Conservation (phyloP, 2,329 filamentous ascomycete genomes). For the Dactylellina cionopaga region DNA sequence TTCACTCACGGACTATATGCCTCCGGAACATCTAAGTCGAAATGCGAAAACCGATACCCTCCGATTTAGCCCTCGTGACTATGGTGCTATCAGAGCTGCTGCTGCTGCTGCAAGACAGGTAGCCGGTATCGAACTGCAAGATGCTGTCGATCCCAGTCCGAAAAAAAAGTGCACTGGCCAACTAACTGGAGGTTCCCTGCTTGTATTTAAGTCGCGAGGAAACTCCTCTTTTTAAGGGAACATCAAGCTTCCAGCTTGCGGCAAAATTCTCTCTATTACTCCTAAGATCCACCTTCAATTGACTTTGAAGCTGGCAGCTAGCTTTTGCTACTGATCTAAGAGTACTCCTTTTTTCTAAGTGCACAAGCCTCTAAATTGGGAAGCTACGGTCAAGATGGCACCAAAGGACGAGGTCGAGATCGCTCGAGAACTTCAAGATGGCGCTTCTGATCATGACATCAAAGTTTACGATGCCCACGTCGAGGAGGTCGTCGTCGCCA, state of each 20-base stretch:
- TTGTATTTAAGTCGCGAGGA: conserved; percentile 32
- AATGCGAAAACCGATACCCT: conserved; percentile 22
- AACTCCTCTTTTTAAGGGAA: conserved; percentile 8
- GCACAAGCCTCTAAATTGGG: neutral
- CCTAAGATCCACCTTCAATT: conserved; percentile 35
- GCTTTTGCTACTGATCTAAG: conserved; percentile 7
- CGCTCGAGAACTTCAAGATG: conserved; percentile 57
- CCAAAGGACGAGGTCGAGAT: conserved; percentile 52
- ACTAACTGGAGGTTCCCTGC: conserved; percentile 27
- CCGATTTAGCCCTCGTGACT: conserved; percentile 40
- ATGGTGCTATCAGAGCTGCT: conserved; percentile 20
- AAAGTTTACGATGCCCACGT: conserved; percentile 57
- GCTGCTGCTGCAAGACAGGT: conserved; percentile 6
- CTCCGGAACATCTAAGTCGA: conserved; percentile 30
- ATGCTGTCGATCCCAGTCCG: conserved; percentile 26
- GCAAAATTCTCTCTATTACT: conserved; percentile 13
- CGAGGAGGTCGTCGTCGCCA: conserved; percentile 63
- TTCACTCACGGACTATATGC: conserved; percentile 35
- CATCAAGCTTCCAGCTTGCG: conserved; percentile 32
- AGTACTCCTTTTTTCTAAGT: neutral
- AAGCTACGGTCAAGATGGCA: conserved; percentile 30
- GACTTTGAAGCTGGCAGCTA: conserved; percentile 37
- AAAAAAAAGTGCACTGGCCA: conserved; percentile 11
- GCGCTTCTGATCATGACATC: conserved; percentile 59
- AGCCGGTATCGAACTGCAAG: conserved; percentile 19